phyloP scores from a whole-genome alignment of 2,329 filamentous ascomycete species.

The Fusarium luffae region DNA sequence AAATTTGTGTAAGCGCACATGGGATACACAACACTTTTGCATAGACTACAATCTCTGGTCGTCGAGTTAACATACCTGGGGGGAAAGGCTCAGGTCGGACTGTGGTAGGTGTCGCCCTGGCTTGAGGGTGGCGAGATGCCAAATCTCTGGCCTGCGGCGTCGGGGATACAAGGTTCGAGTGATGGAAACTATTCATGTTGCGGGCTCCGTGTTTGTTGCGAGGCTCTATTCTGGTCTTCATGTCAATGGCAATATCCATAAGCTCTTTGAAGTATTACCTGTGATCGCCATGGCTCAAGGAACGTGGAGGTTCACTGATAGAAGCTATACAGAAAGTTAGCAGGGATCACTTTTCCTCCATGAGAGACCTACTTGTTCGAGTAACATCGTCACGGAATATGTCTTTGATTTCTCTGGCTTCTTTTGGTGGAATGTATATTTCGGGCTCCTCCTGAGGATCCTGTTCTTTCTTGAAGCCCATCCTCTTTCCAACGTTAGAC shows the following conservation, averaged over 20 bases:
- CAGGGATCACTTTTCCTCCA: not conserved
- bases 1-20: conserved; percentile 20
- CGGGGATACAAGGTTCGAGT: conserved; percentile 54
- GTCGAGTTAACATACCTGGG: conserved; percentile 15
- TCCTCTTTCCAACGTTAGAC: conserved; percentile 30
- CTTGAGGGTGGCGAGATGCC: conserved; percentile 39
- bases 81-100: conserved; percentile 34
- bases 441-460: conserved; percentile 23
- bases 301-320: conserved; percentile 40
- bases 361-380: conserved; percentile 40
- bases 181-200: conserved; percentile 52
- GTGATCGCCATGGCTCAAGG: conserved; percentile 39
- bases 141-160: conserved; percentile 48
- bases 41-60: not conserved
- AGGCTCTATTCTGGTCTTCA: conserved; percentile 46
- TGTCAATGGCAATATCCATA: conserved; percentile 6
- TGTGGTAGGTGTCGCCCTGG: conserved; percentile 39
- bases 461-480: conserved; percentile 30
- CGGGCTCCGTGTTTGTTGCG: conserved; percentile 51
- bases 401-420: conserved; percentile 44
- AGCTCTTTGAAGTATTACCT: conserved; percentile 36
- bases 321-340: conserved; percentile 41
- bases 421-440: conserved; percentile 23
- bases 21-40: not conserved
- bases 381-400: conserved; percentile 48